Evolutionary conservation across 179 eudicot genomes (phyloP).

Genomic region (Silene noctiflora): DNA sequence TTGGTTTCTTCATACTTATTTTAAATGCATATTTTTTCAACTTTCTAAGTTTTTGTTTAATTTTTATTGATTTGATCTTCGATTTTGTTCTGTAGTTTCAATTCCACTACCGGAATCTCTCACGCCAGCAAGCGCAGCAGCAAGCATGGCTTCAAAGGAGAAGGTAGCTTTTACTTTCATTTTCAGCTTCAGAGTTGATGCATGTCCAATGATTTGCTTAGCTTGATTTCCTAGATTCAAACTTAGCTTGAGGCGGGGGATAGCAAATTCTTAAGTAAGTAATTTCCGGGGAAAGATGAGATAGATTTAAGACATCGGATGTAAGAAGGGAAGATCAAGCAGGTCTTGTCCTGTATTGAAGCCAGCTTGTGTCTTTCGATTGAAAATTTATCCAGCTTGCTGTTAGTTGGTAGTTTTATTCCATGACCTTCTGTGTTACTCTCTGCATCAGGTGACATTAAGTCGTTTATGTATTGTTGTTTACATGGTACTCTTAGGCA

Average conservation of each 20-base stretch:
- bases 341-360: background rate
- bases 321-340: background rate
- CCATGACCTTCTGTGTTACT: no score
- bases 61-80: constrained; percentile 17
- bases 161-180: constrained; percentile 44
- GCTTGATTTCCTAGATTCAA: background rate
- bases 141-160: constrained; percentile 96
- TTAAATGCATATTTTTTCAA: background rate
- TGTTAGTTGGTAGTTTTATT: background rate
- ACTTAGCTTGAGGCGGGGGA: no score
- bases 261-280: background rate
- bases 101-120: constrained; percentile 69
- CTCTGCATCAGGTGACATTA: no score
- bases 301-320: background rate
- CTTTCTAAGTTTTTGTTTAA: background rate
- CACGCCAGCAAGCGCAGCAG: constrained; percentile 93
- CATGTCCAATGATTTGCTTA: background rate
- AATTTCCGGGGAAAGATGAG: background rate
- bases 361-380: background rate
- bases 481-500: background rate
- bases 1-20: background rate
- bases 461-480: background rate
- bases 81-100: constrained; percentile 51
- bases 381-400: background rate
- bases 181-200: background rate